phyloP scores from a whole-genome alignment of 345 rosid species.

The Nasturtium officinale region DNA sequence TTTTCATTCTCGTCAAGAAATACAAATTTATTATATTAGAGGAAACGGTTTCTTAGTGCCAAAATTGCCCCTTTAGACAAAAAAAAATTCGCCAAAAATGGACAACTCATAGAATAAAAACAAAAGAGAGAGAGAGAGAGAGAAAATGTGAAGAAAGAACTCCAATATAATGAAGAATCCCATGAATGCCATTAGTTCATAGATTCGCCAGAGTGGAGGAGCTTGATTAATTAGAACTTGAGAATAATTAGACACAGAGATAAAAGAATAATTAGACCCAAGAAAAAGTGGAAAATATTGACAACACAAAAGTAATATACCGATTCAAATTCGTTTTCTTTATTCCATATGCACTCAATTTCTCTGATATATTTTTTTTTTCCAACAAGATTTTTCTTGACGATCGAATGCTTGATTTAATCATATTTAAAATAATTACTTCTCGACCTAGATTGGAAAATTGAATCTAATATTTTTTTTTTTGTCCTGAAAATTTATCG shows the following conservation, averaged over 20 bases:
- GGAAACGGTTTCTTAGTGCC: background rate
- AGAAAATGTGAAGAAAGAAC: conserved; percentile 1
- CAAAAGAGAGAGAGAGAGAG: background rate
- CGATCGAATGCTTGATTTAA: background rate
- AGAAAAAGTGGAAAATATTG: background rate
- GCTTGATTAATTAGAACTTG: background rate
- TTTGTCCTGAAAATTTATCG: background rate
- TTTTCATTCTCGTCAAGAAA: background rate
- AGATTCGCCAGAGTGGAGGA: background rate
- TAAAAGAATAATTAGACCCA: background rate
- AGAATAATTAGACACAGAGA: background rate
- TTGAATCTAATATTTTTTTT: background rate
- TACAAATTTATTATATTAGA: background rate
- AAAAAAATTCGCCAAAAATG: background rate
- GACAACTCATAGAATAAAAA: background rate
- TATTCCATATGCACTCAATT: background rate
- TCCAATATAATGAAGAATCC: background rate
- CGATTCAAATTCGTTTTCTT: background rate
- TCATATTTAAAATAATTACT: background rate
- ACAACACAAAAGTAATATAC: background rate
- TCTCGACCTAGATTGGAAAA: background rate
- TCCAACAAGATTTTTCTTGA: background rate
- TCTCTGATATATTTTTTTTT: background rate
- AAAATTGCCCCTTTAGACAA: background rate
- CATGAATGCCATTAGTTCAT: background rate